Conservation (phyloP, 2,329 filamentous ascomycete species). For the Bipolaris cookei region DNA sequence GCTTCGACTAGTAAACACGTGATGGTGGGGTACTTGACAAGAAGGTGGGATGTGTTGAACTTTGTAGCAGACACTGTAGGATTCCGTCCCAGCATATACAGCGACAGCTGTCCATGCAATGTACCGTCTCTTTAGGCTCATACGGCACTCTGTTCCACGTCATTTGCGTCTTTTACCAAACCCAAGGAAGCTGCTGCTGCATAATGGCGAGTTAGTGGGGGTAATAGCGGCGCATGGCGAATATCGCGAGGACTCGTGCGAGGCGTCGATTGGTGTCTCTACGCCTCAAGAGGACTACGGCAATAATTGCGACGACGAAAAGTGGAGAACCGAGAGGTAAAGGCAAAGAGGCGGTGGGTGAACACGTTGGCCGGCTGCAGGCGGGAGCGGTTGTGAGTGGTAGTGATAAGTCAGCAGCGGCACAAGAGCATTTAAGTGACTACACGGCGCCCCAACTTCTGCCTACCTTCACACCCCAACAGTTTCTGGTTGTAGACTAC, state of each 20-base stretch:
- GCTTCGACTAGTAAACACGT: constrained; percentile 3
- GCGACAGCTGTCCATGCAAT: constrained; percentile 20
- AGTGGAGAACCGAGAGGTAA: constrained; percentile 28
- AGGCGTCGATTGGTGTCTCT: constrained; percentile 32
- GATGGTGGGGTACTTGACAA: constrained; percentile 5
- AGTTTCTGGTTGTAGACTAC: constrained; percentile 10
- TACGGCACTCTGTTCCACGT: constrained; percentile 17
- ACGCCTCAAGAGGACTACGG: constrained; percentile 9
- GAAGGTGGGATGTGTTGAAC: not conserved
- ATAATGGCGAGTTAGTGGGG: constrained; percentile 29
- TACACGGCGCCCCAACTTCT: constrained; percentile 9
- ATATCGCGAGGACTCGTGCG: constrained; percentile 13
- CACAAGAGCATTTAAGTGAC: constrained; percentile 30
- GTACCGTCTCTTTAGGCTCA: not conserved
- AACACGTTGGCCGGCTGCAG: constrained; percentile 34
- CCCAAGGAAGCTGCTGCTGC: constrained; percentile 27
- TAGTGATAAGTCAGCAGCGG: constrained; percentile 30
- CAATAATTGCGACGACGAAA: constrained; percentile 30
- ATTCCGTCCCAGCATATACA: constrained; percentile 2
- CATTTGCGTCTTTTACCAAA: constrained; percentile 20
- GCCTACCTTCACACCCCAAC: constrained; percentile 17
- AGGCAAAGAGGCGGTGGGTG: constrained; percentile 42
- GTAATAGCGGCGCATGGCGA: constrained; percentile 32
- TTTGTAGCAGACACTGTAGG: constrained; percentile 6
- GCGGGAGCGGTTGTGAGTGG: constrained; percentile 29